Percentiles rank a stretch among this genome's conserved stretches.
phyloP scores from a whole-genome alignment of 2,329 filamentous ascomycete genomes.

The Stromatinia cepivora region DNA sequence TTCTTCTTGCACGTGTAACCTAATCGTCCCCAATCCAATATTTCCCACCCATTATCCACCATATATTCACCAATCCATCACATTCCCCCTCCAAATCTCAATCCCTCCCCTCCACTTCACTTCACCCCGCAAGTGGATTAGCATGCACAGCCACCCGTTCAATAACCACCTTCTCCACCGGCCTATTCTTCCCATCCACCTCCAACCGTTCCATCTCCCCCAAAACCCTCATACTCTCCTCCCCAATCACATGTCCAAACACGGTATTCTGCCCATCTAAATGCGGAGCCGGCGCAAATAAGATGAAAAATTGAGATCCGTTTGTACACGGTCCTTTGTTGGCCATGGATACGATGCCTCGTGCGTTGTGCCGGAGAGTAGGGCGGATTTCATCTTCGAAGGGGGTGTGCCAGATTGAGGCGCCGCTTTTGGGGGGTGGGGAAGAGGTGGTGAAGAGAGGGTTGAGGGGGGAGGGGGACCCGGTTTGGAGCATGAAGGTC shows the following conservation, averaged over 20 bases:
- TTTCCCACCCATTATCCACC: not conserved
- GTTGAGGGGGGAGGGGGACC: conserved; percentile 54
- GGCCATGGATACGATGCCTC: conserved; percentile 75
- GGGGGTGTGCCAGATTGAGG: conserved; percentile 69
- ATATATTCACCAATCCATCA: too few relatives aligned
- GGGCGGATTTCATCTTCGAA: conserved; percentile 83
- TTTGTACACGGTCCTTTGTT: conserved; percentile 75
- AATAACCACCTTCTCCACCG: conserved; percentile 65
- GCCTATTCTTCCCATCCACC: conserved; percentile 77
- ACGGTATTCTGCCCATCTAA: conserved; percentile 83
- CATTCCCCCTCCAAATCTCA: too few relatives aligned
- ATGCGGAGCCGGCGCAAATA: conserved; percentile 75
- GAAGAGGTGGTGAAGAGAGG: conserved; percentile 53
- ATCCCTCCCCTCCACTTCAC: not conserved
- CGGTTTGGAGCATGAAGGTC: conserved; percentile 78
- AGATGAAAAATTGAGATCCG: conserved; percentile 79
- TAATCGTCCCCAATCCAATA: too few relatives aligned
- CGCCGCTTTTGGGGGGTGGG: conserved; percentile 63
- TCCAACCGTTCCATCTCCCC: conserved; percentile 69
- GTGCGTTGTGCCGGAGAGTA: conserved; percentile 64
- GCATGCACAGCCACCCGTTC: conserved; percentile 70
- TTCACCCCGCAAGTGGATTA: not conserved
- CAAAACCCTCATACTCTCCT: conserved; percentile 64
- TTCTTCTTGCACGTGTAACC: too few relatives aligned
- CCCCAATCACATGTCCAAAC: conserved; percentile 72